These are phyloP conservation scores for Dalbergia cochinchinensis DNA, from an alignment of 306 rosid species.

Conservation along the genomic window DNA sequence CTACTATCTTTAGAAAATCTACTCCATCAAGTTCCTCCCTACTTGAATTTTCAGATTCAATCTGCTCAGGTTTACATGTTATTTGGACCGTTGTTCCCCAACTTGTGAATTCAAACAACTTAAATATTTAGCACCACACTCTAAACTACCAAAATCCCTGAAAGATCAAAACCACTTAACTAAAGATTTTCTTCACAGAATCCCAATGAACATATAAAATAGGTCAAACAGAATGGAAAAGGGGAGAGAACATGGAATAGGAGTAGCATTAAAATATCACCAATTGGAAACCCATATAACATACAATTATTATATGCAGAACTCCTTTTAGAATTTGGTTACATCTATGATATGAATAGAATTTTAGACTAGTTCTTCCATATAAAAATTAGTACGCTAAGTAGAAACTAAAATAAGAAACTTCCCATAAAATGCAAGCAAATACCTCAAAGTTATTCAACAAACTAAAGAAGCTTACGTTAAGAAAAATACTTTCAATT, in stretches of 20 bases:
- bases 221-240: constrained; percentile 7
- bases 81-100: constrained; percentile 19
- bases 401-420: neutral
- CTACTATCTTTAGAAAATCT: constrained; percentile 12
- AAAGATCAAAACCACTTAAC: neutral
- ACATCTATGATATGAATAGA: neutral
- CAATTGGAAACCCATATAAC: constrained; percentile 14
- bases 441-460: constrained; percentile 5
- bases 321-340: constrained; percentile 1
- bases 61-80: neutral
- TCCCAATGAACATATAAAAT: neutral
- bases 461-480: constrained; percentile 13
- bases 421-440: neutral
- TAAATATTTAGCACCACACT: constrained; percentile 7
- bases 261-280: constrained; percentile 19
- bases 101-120: constrained; percentile 21
- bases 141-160: constrained; percentile 4
- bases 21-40: neutral
- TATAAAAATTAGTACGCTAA: neutral
- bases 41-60: constrained; percentile 18
- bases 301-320: neutral
- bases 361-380: neutral
- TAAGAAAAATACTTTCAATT: neutral
- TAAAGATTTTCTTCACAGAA: neutral
- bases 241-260: neutral